phyloP scores from a whole-genome alignment of 2,329 filamentous ascomycete genomes.

The Apiospora rasikravindrae region DNA sequence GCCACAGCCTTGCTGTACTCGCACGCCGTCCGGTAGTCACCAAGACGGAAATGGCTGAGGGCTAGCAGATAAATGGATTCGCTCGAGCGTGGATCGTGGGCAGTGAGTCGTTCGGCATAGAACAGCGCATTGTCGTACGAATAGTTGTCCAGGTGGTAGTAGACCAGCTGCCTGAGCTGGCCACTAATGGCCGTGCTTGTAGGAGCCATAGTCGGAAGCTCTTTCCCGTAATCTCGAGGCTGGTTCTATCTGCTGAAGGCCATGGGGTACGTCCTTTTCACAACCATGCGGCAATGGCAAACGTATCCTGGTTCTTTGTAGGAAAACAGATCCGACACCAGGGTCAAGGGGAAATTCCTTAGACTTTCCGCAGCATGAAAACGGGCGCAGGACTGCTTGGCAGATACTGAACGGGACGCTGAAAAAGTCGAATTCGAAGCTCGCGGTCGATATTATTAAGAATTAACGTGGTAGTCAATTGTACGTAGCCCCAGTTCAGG shows the following conservation, averaged over 20 bases:
- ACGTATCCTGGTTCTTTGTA: not conserved
- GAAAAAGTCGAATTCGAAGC: not conserved
- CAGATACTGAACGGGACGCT: not conserved
- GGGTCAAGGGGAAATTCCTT: not conserved
- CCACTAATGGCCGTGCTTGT: slow-evolving; percentile 54
- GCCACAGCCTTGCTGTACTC: slow-evolving; percentile 78
- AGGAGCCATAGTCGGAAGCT: slow-evolving; percentile 53
- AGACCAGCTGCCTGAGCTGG: slow-evolving; percentile 63
- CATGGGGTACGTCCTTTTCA: slow-evolving; percentile 37
- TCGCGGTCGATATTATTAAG: not conserved
- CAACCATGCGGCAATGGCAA: not conserved
- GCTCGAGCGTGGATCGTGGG: slow-evolving; percentile 79
- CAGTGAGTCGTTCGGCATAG: slow-evolving; percentile 84
- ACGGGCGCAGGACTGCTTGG: not conserved
- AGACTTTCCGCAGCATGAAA: not conserved
- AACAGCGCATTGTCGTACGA: slow-evolving; percentile 90
- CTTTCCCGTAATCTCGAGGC: slow-evolving; percentile 20
- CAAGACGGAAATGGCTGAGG: slow-evolving; percentile 82
- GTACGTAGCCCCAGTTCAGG: not conserved
- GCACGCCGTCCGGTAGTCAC: slow-evolving; percentile 84
- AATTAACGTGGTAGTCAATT: slow-evolving; percentile 3
- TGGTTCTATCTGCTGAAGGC: slow-evolving; percentile 36
- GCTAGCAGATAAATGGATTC: slow-evolving; percentile 86
- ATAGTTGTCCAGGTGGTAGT: slow-evolving; percentile 86
- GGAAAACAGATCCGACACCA: not conserved